Percentiles rank a stretch among this genome's conserved stretches.
These are phyloP conservation scores for Dactylellina leptospora DNA, from an alignment of 2,329 filamentous ascomycete genomes.

Conservation along the genomic window DNA sequence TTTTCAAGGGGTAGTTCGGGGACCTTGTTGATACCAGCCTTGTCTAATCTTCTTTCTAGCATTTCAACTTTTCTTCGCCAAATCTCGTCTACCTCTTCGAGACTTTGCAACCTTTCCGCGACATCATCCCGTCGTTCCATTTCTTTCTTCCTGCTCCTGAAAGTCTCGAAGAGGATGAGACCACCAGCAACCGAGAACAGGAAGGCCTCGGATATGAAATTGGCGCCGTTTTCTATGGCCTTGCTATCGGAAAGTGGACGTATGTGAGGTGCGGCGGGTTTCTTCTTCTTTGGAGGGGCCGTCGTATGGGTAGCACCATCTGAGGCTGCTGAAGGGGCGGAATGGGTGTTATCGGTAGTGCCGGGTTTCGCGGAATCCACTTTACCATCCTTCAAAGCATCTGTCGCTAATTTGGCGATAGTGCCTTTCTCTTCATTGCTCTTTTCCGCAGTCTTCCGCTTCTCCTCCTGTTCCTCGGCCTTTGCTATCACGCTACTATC, in stretches of 20 bases:
- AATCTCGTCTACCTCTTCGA: conserved; percentile 63
- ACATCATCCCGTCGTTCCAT: conserved; percentile 69
- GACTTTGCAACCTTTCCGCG: conserved; percentile 67
- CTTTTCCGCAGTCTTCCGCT: conserved; percentile 66
- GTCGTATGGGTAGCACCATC: not conserved
- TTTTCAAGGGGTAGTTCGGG: conserved; percentile 14
- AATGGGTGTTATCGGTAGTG: conserved; percentile 57
- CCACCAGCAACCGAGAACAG: conserved; percentile 72
- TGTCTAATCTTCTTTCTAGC: conserved; percentile 41
- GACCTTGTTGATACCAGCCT: conserved; percentile 40
- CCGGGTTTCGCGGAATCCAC: conserved; percentile 62
- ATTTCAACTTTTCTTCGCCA: conserved; percentile 51
- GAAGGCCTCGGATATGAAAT: conserved; percentile 74
- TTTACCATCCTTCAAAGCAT: conserved; percentile 55
- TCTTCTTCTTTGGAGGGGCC: conserved; percentile 35
- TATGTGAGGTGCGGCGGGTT: conserved; percentile 65
- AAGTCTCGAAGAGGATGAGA: conserved; percentile 71
- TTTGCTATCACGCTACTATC: conserved; percentile 71
- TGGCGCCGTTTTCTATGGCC: conserved; percentile 74
- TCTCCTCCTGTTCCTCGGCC: conserved; percentile 67
- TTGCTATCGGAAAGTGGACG: conserved; percentile 73
- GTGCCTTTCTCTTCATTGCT: conserved; percentile 60
- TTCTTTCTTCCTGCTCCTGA: conserved; percentile 70
- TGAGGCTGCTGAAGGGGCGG: conserved; percentile 3
- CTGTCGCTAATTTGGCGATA: conserved; percentile 28